Conservation (phyloP, 352 stramenopile species). For the Phytophthora constricta region DNA sequence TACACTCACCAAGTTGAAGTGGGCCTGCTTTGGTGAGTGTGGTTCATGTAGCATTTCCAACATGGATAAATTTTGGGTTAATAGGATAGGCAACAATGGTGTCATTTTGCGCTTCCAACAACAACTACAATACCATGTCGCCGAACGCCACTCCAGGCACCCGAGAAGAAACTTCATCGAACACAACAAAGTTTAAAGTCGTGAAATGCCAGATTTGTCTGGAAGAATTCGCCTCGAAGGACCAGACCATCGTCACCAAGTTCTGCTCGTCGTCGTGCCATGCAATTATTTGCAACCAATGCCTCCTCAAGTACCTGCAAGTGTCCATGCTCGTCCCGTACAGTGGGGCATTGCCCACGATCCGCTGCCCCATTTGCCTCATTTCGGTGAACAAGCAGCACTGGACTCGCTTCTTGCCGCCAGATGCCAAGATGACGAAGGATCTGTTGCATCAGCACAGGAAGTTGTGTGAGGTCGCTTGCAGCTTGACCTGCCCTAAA, state of each 20-base stretch:
- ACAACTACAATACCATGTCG: conserved; percentile 12
- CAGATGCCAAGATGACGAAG: conserved; percentile 1
- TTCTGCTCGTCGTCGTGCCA: conserved; percentile 43
- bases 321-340: conserved; percentile 41
- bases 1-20: too few relatives aligned
- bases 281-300: conserved; percentile 39
- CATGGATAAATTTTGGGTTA: too few relatives aligned
- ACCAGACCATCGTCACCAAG: conserved; percentile 7
- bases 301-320: conserved; percentile 36
- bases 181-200: neutral
- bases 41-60: too few relatives aligned
- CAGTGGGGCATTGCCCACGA: conserved; percentile 43
- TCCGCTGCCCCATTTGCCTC: conserved; percentile 54
- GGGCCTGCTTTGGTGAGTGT: too few relatives aligned
- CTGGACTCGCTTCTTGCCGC: conserved; percentile 19
- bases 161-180: neutral
- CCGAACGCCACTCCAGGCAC: conserved; percentile 10
- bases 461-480: conserved; percentile 24
- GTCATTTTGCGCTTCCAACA: conserved; percentile 15
- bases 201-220: conserved; percentile 53
- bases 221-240: conserved; percentile 25
- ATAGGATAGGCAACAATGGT: too few relatives aligned
- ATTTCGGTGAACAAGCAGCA: conserved; percentile 34
- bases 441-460: conserved; percentile 20
- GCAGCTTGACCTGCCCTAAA: conserved; percentile 33